Evolutionary conservation across 1,139 yeast genomes (phyloP).

Genomic region (Waltiozyma sp.): DNA sequence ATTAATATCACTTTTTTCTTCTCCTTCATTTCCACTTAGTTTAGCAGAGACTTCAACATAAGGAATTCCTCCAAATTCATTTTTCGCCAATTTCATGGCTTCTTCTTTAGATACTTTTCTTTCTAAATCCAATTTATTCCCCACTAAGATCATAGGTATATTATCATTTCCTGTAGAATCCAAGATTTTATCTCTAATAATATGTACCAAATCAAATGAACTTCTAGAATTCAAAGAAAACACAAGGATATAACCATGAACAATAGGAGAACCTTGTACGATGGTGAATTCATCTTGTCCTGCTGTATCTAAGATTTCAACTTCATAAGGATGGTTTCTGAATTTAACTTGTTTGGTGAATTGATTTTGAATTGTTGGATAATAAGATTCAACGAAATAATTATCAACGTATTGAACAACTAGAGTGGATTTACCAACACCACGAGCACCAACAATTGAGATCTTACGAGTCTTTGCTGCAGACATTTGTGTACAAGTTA

Average conservation of each 20-base stretch:
- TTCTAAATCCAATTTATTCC: slow-evolving; percentile 73
- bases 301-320: slow-evolving; percentile 86
- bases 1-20: slow-evolving; percentile 53
- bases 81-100: slow-evolving; percentile 50
- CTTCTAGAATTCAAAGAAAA: slow-evolving; percentile 74
- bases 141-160: slow-evolving; percentile 74
- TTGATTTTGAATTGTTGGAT: slow-evolving; percentile 89
- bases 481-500: too few relatives aligned
- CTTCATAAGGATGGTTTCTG: slow-evolving; percentile 67
- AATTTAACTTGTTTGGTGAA: slow-evolving; percentile 62
- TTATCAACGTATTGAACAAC: slow-evolving; percentile 82
- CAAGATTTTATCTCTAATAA: slow-evolving; percentile 76
- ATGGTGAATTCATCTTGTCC: slow-evolving; percentile 91
- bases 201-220: slow-evolving; percentile 68
- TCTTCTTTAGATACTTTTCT: slow-evolving; percentile 58
- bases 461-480: slow-evolving; percentile 42
- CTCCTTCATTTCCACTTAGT: slow-evolving; percentile 29
- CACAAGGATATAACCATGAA: slow-evolving; percentile 76
- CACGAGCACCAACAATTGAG: slow-evolving; percentile 82
- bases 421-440: slow-evolving; percentile 84
- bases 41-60: slow-evolving; percentile 84
- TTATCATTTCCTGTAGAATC: slow-evolving; percentile 55
- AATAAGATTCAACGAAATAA: slow-evolving; percentile 81
- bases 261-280: slow-evolving; percentile 71
- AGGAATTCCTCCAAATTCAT: slow-evolving; percentile 39